Percentiles rank a stretch among this genome's conserved stretches.
phyloP scores from a whole-genome alignment of 192 early-diverging fungal species.

The Backusella australiensis region DNA sequence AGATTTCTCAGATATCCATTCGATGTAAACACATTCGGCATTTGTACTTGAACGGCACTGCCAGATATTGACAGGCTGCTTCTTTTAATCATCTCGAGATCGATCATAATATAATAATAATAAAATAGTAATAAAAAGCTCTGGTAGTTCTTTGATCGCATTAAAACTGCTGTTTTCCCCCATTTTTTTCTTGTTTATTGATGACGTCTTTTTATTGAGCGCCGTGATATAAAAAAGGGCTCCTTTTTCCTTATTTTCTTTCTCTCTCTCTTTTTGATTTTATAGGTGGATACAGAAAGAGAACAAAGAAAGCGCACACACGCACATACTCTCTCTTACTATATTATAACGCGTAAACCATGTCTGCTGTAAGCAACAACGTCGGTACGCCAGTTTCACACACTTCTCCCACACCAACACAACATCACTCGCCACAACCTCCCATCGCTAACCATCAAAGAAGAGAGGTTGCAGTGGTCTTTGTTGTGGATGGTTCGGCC shows the following conservation, averaged over 20 bases:
- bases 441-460: constrained; percentile 32
- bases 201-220: too few species aligned
- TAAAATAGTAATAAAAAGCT: too few species aligned
- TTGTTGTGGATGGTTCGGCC: constrained; percentile 56
- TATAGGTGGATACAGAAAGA: not conserved
- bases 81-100: not conserved
- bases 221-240: too few species aligned
- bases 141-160: too few species aligned
- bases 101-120: too few species aligned
- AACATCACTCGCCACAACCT: constrained; percentile 21
- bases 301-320: too few species aligned
- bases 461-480: constrained; percentile 52
- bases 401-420: constrained; percentile 18
- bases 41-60: not conserved
- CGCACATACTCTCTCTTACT: not conserved
- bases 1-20: not conserved
- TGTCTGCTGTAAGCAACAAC: not conserved
- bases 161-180: too few species aligned
- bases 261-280: not conserved
- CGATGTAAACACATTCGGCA: not conserved
- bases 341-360: not conserved
- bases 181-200: too few species aligned
- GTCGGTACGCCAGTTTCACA: constrained; percentile 24
- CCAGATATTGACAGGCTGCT: not conserved
- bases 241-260: not conserved